Evolutionary conservation across 1,284 basidiomycete genomes (phyloP), one percentile per base, ranked within the genome.

Genomic region (Cutaneotrichosporon sp.): DNA sequence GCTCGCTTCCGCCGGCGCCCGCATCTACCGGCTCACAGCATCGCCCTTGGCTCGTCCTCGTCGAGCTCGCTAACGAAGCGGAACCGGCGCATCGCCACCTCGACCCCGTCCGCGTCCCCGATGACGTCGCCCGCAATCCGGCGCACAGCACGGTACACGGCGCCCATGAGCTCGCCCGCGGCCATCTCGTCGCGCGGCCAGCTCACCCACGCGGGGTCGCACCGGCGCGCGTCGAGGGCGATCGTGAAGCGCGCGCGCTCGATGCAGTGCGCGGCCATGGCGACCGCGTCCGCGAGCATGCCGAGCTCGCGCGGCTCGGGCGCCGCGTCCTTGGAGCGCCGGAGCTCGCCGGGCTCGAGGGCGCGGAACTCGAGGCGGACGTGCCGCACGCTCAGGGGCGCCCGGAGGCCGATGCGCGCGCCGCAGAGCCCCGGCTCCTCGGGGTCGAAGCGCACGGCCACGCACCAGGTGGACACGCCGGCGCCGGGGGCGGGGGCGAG

Each of bases 351-450:
- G 3, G 55, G 46, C n/a, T 34, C 45, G 33, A 57, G 55, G 7
- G 55, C 22, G 14, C 33, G 27, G 25, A 57, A 50, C 10, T 34
- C 31, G 43, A 57, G 13, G 3, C 18, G n/a, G 4, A 57, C 45
- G 14, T 57, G 33, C 45, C 20, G 27, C 3, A 57, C 33, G 18
- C 33, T 27, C 13, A 3, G 20, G 2, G 55, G 45, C 3, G 43
- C 43, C 4, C 33, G 18, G 6, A 57, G 55, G 9, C 45, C 43
- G 20, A 57, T 46, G 8, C 55, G 45, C 7, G 55, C 55, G 2
- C 31, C 55, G 18, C 29, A n/a, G 7, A 57, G 46, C 8, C 55
- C 55, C 9, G 45, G 45, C 55, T 57, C 55, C 9, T 36, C 55
- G 20, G 55, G 55, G 33, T 57, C 55, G 34, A 49, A 57, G n/a